phyloP scores from a whole-genome alignment of 495 filamentous ascomycete genomes.

The Acidomyces sp. region DNA sequence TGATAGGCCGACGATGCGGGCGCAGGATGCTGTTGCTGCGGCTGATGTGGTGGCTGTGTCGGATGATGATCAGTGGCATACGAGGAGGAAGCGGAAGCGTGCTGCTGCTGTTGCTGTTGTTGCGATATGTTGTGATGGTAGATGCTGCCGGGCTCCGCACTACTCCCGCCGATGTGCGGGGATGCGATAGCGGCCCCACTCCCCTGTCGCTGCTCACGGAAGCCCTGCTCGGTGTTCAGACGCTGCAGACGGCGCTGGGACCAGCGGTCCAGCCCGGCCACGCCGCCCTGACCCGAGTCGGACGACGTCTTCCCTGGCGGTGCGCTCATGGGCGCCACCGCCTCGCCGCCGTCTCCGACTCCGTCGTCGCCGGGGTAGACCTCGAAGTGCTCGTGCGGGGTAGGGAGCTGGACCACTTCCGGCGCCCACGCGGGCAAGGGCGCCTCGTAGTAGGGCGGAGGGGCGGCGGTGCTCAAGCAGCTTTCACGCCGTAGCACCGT shows the following conservation, averaged over 20 bases:
- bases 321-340: constrained; percentile 13
- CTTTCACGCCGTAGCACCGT: constrained; percentile 15
- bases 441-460: not conserved
- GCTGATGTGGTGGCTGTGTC: constrained; percentile 8
- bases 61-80: not conserved
- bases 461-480: not conserved
- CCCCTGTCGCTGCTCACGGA: constrained; percentile 20
- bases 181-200: constrained; percentile 10
- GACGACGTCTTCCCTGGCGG: constrained; percentile 14
- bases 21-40: constrained; percentile 13
- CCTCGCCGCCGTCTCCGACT: too few species aligned
- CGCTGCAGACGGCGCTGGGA: constrained; percentile 17
- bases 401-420: constrained; percentile 8
- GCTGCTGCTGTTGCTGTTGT: constrained; percentile 3
- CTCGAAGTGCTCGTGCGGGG: constrained; percentile 12
- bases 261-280: constrained; percentile 15
- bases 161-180: too few species aligned
- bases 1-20: constrained; percentile 14
- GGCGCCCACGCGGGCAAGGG: constrained; percentile 15
- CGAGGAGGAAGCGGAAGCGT: too few species aligned
- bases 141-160: too few species aligned
- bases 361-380: not conserved
- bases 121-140: too few species aligned
- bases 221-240: constrained; percentile 20
- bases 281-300: constrained; percentile 13